Percentiles rank a stretch among this genome's conserved stretches.
These are phyloP conservation scores for Garcia nutans DNA, from an alignment of 345 rosid species.

Conservation along the genomic window DNA sequence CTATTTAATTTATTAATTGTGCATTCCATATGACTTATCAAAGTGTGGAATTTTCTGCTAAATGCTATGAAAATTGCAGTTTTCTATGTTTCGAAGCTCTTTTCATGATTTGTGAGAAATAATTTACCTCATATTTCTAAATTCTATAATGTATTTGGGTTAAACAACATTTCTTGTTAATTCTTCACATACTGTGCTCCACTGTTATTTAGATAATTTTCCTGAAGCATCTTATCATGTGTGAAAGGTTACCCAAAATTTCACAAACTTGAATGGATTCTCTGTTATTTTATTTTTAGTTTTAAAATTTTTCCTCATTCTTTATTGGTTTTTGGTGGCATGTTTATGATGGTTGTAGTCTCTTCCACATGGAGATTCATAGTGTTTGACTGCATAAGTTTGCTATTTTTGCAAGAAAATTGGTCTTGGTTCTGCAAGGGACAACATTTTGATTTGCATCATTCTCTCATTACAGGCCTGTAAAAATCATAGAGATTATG, in stretches of 20 bases:
- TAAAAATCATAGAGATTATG: conserved; percentile 73
- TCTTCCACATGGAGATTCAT: neutral
- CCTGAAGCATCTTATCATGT: neutral
- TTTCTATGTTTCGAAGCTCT: neutral
- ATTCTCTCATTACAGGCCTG: conserved; percentile 56
- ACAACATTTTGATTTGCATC: conserved; percentile 12
- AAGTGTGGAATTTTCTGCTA: neutral
- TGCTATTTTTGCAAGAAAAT: neutral
- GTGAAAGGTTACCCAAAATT: neutral
- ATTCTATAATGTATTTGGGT: neutral
- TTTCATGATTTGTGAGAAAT: neutral
- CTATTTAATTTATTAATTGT: conserved; percentile 7
- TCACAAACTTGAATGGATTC: conserved; percentile 3
- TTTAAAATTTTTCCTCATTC: neutral
- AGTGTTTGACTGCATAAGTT: neutral
- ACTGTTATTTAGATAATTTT: neutral
- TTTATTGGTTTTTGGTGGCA: neutral
- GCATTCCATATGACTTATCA: neutral
- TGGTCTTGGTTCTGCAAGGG: conserved; percentile 11
- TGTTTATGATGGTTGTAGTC: neutral
- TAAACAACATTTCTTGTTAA: neutral
- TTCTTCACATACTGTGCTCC: neutral
- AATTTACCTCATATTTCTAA: neutral
- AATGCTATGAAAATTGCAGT: neutral
- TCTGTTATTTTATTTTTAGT: neutral